Conservation (phyloP, 2,329 filamentous ascomycete genomes). For the Ophiostoma fasciatum region DNA sequence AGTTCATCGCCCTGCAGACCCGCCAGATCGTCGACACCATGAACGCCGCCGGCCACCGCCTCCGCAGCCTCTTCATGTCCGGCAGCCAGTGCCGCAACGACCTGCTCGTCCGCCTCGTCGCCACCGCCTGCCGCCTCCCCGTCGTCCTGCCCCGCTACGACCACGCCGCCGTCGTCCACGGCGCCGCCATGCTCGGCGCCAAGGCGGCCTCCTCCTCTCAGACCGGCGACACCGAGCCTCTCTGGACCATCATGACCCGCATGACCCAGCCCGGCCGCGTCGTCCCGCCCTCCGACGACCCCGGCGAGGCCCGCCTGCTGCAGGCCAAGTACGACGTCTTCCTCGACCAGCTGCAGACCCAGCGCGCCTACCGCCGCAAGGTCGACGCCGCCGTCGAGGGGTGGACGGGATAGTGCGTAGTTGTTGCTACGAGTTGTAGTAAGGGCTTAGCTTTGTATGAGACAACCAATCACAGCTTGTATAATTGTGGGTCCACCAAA, state of each 20-base stretch:
- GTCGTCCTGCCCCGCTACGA: slow-evolving; percentile 90
- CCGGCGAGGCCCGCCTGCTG: slow-evolving; percentile 62
- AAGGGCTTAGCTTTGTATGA: no score
- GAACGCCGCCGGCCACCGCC: slow-evolving; percentile 78
- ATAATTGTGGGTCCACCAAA: no score
- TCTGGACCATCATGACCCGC: slow-evolving; percentile 96
- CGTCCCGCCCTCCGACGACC: slow-evolving; percentile 58
- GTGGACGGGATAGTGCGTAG: slow-evolving; percentile 18
- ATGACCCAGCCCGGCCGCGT: slow-evolving; percentile 89
- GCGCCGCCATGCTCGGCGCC: slow-evolving; percentile 94
- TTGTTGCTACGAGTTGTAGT: no score
- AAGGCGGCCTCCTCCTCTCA: no score
- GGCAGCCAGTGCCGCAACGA: slow-evolving; percentile 95
- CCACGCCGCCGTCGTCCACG: slow-evolving; percentile 88
- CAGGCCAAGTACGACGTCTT: slow-evolving; percentile 92
- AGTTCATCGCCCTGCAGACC: slow-evolving; percentile 96
- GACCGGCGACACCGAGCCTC: slow-evolving; percentile 68
- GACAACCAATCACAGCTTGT: no score
- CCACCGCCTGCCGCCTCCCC: slow-evolving; percentile 80
- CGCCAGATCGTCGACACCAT: slow-evolving; percentile 89
- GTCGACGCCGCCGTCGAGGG: slow-evolving; percentile 48
- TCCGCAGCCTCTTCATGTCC: slow-evolving; percentile 95
- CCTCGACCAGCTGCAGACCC: slow-evolving; percentile 75
- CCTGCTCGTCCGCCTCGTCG: slow-evolving; percentile 80
- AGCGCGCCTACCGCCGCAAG: slow-evolving; percentile 66